Base-by-base conservation (phyloP, 768 basidiomycete species). In the Lyophyllum shimeji region DNA sequence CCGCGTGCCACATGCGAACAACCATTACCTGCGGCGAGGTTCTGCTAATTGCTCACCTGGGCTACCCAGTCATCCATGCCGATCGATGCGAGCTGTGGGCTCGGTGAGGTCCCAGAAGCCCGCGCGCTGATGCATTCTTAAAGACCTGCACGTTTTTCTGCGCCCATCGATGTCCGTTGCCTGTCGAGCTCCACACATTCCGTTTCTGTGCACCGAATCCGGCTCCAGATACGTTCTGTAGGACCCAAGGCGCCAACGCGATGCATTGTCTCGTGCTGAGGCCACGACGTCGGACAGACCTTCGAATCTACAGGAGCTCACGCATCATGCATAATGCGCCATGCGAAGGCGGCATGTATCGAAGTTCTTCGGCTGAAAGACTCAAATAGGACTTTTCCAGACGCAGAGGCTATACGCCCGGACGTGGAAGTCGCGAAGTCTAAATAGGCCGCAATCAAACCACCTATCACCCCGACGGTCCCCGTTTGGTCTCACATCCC, bases 321-420 rank as follows among this genome's bases (percentile, higher is more conserved):
- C 17, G 23, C 20, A 17, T 15, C 46, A 40, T n/a, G n/a, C n/a
- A n/a, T n/a, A n/a, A n/a, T n/a, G n/a, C n/a, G n/a, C n/a, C n/a
- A n/a, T 50, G 25, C 21, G 39, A 20, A 37, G n/a, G 34, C 12
- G 17, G 23, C 37, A 7, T 50, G 33, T 31, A 23, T 40, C 43
- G 50, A 62, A 58, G 54, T 45, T 7, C 39, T 40, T 51, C 58
- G 53, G 46, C 56, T 60, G 53, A 55, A 52, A 43, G 49, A 58
- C 53, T 52, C 53, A 56, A 53, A 23, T 47, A 50, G 46, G 52
- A 53, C 18, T 13, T 20, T 37, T 33, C 12, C 52, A 52, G 34
- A 27, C 53, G 34, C 29, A 46, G 44, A 42, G 23, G 13, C 29
- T 29, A 29, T 34, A 24, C 45, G 34, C 20, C 47, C 45, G 25